Evolutionary conservation across 2,329 filamentous ascomycete genomes (phyloP).

Genomic region (Torrubiella hemipterigena): DNA sequence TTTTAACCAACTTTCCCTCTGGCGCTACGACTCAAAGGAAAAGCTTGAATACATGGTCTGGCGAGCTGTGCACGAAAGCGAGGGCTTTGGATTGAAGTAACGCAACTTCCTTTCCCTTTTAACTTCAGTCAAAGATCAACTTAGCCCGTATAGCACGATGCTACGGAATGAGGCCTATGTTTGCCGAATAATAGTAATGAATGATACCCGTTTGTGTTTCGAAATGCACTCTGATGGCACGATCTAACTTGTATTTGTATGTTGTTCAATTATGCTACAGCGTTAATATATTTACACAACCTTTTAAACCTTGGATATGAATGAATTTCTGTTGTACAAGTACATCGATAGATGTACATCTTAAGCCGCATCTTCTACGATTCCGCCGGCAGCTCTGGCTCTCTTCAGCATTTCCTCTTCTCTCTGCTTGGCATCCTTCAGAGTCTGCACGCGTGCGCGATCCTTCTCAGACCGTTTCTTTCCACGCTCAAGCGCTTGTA

Average conservation of each 20-base stretch:
- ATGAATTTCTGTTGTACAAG: slow-evolving; percentile 4
- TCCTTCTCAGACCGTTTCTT: slow-evolving; percentile 39
- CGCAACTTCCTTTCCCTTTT: too few species aligned
- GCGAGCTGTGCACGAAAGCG: slow-evolving; percentile 79
- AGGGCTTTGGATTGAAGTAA: slow-evolving; percentile 83
- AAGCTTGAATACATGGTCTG: slow-evolving; percentile 64
- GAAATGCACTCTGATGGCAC: background rate
- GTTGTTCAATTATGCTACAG: background rate
- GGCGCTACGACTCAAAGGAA: slow-evolving; percentile 54
- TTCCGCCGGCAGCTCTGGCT: slow-evolving; percentile 25
- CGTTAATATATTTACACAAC: background rate
- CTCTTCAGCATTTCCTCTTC: slow-evolving; percentile 41
- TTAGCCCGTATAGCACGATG: too few species aligned
- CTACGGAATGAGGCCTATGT: slow-evolving; percentile 10
- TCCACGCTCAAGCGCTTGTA: slow-evolving; percentile 45
- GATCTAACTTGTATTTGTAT: background rate
- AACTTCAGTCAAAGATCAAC: too few species aligned
- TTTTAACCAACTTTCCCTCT: slow-evolving; percentile 76
- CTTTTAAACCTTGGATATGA: too few species aligned
- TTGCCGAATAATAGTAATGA: background rate
- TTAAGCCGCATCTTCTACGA: slow-evolving; percentile 18
- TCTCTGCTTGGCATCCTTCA: slow-evolving; percentile 44
- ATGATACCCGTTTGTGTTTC: background rate
- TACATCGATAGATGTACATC: background rate
- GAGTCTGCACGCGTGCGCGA: slow-evolving; percentile 37